Conservation (phyloP, 192 early-diverging fungal genomes). For the Hyaloraphidium curvatum region DNA sequence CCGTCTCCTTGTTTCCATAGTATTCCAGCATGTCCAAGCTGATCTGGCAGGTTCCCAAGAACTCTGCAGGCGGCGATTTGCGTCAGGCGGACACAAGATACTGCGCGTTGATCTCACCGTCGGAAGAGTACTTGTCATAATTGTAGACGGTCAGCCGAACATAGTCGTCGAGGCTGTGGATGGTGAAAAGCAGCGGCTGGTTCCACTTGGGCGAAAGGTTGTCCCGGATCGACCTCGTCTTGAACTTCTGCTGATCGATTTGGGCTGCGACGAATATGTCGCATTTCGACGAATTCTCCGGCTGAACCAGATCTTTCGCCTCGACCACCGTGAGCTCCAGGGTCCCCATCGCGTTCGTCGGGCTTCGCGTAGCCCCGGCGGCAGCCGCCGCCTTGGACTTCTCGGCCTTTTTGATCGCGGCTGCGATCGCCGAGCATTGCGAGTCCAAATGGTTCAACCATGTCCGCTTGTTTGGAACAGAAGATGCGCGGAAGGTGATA, state of each 20-base stretch:
- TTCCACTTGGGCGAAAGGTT: neutral
- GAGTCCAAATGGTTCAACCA: slow-evolving; percentile 30
- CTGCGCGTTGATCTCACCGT: slow-evolving; percentile 13
- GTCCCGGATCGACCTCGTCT: neutral
- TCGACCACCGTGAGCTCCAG: neutral
- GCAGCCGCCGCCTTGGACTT: neutral
- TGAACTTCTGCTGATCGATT: neutral
- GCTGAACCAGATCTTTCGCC: neutral
- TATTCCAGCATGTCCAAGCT: slow-evolving; percentile 24
- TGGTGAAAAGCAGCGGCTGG: slow-evolving; percentile 15
- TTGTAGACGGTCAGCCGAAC: slow-evolving; percentile 16
- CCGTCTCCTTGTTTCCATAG: slow-evolving; percentile 20
- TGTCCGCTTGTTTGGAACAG: slow-evolving; percentile 28
- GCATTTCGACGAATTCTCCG: neutral
- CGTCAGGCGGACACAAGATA: neutral
- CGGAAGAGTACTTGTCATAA: slow-evolving; percentile 22
- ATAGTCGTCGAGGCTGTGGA: slow-evolving; percentile 14
- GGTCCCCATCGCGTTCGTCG: neutral
- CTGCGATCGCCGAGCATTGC: slow-evolving; percentile 7
- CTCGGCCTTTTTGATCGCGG: slow-evolving; percentile 3
- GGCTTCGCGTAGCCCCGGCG: neutral
- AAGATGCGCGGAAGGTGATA: slow-evolving; percentile 29
- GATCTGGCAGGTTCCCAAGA: slow-evolving; percentile 16
- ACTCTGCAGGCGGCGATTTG: slow-evolving; percentile 13
- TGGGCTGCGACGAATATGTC: neutral